Evolutionary conservation across 2,329 filamentous ascomycete genomes (phyloP), one percentile per base, ranked within the genome.

Genomic region (Ilyonectria destructans): DNA sequence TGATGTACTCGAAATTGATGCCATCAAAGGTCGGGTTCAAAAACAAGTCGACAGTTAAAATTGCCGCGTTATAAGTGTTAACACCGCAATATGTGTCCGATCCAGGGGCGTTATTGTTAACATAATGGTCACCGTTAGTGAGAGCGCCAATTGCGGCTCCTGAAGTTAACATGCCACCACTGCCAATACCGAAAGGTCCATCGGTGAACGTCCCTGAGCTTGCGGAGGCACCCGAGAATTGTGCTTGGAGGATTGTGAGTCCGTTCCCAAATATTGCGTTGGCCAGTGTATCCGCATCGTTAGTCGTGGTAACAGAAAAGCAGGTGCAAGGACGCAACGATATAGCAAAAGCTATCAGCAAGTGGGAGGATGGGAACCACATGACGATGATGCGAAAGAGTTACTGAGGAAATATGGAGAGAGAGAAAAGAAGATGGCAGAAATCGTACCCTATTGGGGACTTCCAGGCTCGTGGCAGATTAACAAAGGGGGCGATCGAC

Each of bases 131-230:
- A 15, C 69, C 69, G 13, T 12, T 8, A 1, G 59, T 51, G 5
- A 62, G 52, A n/a, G 66, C 62, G 3, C 62, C 59, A n/a, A 54
- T 31, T 1, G 67, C 69, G 12, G 19, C n/a, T 48, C 69, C 69
- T 3, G 69, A 37, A 1, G 69, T 71, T 26, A 71, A 31, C 12
- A 71, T 67, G 1, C 1, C 57, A 15, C 69, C 69, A 8, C 8
- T 59, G 15, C 60, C 56, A 31, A 71, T 65, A 12, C 69, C 69
- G 33, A 64, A 69, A 3, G 67, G 69, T 0, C 69, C 69, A 29
- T 69, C 43, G 2, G 13, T 12, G 9, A 69, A 71, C 3, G 62
- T 69, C 3, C 67, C 69, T 4, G 63, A 55, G 35, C 46, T 55
- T 2, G 7, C 10, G 5, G 37, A 17, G 21, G 67, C 46, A 15